Evolutionary conservation across 169 alveolate genomes (phyloP).

Genomic region (Cyclospora cayetanensis): DNA sequence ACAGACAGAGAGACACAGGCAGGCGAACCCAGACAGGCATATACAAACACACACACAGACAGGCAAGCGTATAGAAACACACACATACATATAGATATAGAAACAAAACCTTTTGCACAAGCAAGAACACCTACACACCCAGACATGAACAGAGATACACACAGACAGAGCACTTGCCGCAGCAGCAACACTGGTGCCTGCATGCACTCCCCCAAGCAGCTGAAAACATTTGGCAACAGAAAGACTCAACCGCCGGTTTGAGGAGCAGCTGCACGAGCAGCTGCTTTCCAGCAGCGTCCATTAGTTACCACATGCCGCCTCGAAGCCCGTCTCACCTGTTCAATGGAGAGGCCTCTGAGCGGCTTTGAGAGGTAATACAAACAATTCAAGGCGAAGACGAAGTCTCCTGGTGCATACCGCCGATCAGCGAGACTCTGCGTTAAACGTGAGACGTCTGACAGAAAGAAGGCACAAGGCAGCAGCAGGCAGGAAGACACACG

Average conservation of each 20-base stretch:
- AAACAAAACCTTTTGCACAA: too few species aligned
- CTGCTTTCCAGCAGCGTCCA: too few species aligned
- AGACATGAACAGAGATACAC: too few species aligned
- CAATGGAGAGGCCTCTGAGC: slow-evolving; percentile 35
- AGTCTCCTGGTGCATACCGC: slow-evolving; percentile 54
- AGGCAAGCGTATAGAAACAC: neutral
- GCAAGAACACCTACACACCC: too few species aligned
- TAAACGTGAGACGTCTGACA: slow-evolving; percentile 27
- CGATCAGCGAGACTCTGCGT: slow-evolving; percentile 57
- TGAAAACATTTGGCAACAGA: too few species aligned
- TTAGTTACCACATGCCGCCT: too few species aligned
- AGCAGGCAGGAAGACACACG: neutral
- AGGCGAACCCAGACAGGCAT: neutral
- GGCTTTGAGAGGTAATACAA: slow-evolving; percentile 41
- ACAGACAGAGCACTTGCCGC: too few species aligned
- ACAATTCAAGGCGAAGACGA: slow-evolving; percentile 21
- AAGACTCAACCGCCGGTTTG: too few species aligned
- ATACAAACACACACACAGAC: neutral
- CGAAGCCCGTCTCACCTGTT: slow-evolving; percentile 58
- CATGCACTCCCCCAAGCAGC: too few species aligned
- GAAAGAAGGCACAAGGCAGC: neutral
- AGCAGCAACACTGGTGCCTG: too few species aligned
- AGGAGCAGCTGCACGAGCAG: too few species aligned
- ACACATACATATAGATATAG: neutral
- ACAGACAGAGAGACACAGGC: neutral